Evolutionary conservation across 2,329 filamentous ascomycete genomes (phyloP), one percentile per base, ranked within the genome.

Genomic region (Pseudopithomyces maydicus): DNA sequence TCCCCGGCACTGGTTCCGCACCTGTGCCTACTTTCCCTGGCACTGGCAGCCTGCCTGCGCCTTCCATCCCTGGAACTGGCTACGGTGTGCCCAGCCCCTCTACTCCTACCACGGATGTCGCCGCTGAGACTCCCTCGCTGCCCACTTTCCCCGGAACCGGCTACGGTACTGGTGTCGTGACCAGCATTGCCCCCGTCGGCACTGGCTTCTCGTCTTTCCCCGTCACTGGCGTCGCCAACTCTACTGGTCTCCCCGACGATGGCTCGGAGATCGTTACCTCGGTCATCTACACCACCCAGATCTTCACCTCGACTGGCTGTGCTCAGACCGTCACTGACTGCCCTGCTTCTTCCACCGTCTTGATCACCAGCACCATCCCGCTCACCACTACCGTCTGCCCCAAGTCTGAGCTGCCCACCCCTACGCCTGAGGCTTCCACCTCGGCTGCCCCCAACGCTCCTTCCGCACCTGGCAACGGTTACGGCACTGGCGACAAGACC

Each of bases 301-400:
- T 77, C 65, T 68, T 77, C 67, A 79, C 79, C 52, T 68, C 77
- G 62, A 72, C 68, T 57, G 68, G 68, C 56, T 79, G 76, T 64
- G 64, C 72, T 2, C 54, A 73, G 15, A 67, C 63, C 32, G 73
- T 77, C 57, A 70, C 70, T 48, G 64, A 75, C 64, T 80, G 78
- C 68, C 77, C 77, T 6, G 61, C 65, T 50, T 56, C 58, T 22
- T 69, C 74, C 26, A 71, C 71, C 41, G 65, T 67, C 20, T 64
- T 77, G 52, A 57, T 77, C 61, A 81, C 79, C 55, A 75, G 72
- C 53, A 70, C 75, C 58, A 63, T 79, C 38, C 63, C 76, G 32
- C 64, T 78, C 46, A 74, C 74, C 42, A 81, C 78, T 55, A 80
- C 79, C 38, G 69, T 80, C 68, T 80, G 78, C 70, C 74, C 78